phyloP scores from a whole-genome alignment of 768 basidiomycete genomes.

The Collybia nuda region DNA sequence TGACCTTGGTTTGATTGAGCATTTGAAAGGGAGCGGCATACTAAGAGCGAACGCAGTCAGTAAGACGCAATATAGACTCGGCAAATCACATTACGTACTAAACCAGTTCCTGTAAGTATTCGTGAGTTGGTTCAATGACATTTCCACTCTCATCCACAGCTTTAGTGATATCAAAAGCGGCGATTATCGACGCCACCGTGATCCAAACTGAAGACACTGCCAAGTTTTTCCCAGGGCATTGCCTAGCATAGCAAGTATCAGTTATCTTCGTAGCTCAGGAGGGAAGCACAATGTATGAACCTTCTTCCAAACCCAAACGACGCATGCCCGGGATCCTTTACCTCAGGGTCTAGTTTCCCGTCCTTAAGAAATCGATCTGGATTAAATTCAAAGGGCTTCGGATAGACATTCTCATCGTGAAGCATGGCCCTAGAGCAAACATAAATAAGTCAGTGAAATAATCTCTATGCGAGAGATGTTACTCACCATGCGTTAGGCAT shows the following conservation, averaged over 20 bases:
- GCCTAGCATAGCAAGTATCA: conserved; percentile 5
- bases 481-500: conserved; percentile 27
- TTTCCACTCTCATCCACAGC: conserved; percentile 17
- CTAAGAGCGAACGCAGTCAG: background rate
- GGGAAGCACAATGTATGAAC: background rate
- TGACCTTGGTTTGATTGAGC: conserved; percentile 11
- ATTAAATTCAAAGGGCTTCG: conserved; percentile 28
- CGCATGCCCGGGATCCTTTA: conserved; percentile 15
- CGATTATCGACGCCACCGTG: conserved; percentile 25
- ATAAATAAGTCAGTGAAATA: background rate
- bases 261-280: no score
- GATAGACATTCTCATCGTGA: conserved; percentile 29
- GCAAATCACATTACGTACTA: background rate
- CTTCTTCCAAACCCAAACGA: conserved; percentile 24
- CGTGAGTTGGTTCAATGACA: conserved; percentile 10
- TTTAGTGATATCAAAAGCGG: conserved; percentile 26
- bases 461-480: background rate
- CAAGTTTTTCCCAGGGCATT: conserved; percentile 35
- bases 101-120: conserved; percentile 2
- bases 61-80: background rate
- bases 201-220: conserved; percentile 31
- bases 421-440: conserved; percentile 28
- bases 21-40: conserved; percentile 10
- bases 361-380: conserved; percentile 38
- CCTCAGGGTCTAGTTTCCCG: conserved; percentile 11